Evolutionary conservation across 2,329 filamentous ascomycete genomes (phyloP).

Genomic region (Colletotrichum camelliae): DNA sequence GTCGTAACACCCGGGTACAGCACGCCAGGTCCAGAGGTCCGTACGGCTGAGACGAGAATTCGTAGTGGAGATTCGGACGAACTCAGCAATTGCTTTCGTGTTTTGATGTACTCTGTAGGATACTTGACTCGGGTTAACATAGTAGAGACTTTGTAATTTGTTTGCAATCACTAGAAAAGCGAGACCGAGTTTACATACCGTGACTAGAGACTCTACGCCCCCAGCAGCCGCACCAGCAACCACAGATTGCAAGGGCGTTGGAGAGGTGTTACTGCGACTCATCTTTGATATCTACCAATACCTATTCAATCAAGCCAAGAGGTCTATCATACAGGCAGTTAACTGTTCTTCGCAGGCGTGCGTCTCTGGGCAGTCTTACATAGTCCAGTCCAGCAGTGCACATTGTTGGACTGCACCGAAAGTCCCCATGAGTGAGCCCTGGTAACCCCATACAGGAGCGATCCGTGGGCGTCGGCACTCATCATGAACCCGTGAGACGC

Average conservation of each 20-base stretch:
- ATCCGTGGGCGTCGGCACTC: background rate
- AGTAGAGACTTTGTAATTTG: background rate
- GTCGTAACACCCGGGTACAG: conserved; percentile 20
- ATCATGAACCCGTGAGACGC: background rate
- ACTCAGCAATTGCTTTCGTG: conserved; percentile 16
- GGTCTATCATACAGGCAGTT: background rate
- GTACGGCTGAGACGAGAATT: conserved; percentile 1
- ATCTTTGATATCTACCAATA: background rate
- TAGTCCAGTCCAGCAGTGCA: background rate
- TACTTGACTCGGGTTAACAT: background rate
- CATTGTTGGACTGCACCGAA: background rate
- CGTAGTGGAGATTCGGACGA: background rate
- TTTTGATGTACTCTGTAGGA: conserved; percentile 15
- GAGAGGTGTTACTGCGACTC: background rate
- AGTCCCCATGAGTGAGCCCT: background rate
- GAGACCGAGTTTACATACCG: background rate
- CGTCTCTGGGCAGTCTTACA: background rate
- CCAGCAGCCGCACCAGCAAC: background rate
- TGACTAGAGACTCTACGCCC: background rate
- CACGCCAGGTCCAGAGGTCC: background rate
- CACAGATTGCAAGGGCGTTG: background rate
- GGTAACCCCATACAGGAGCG: accelerated
- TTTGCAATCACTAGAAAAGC: background rate
- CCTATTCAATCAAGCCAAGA: background rate
- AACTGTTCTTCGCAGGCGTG: background rate